phyloP scores from a whole-genome alignment of 352 stramenopile species.

The Elongisporangium undulatum region DNA sequence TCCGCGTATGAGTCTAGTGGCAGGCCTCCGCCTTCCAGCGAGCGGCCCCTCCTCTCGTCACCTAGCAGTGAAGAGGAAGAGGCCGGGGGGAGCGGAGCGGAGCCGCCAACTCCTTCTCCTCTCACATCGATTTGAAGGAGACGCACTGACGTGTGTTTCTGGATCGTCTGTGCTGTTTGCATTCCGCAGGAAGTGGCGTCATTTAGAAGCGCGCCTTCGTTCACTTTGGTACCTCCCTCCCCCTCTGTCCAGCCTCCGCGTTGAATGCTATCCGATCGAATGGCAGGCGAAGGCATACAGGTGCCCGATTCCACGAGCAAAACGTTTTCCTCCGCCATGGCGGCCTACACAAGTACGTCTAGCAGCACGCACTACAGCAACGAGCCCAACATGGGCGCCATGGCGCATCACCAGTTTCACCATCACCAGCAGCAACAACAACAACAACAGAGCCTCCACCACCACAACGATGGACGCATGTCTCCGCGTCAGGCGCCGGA shows the following conservation, averaged over 20 bases:
- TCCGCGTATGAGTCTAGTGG: neutral
- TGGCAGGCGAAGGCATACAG: constrained; percentile 28
- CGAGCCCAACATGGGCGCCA: neutral
- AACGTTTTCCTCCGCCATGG: constrained; percentile 12
- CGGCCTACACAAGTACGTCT: constrained; percentile 9
- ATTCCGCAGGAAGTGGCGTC: neutral
- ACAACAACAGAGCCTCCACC: constrained; percentile 3
- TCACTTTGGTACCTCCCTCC: neutral
- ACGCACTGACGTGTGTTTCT: neutral
- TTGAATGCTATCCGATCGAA: constrained; percentile 27
- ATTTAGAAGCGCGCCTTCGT: neutral
- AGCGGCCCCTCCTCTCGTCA: neutral
- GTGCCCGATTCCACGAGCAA: constrained; percentile 15
- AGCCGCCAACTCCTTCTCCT: neutral
- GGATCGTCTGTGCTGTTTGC: neutral
- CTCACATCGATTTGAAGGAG: neutral
- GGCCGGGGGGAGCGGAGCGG: neutral
- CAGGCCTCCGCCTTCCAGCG: neutral
- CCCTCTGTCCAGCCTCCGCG: neutral
- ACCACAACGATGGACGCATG: constrained; percentile 1
- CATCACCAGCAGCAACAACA: constrained; percentile 10
- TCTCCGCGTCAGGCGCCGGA: neutral
- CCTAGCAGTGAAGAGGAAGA: neutral
- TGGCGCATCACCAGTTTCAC: constrained; percentile 5
- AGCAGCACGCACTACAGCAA: constrained; percentile 14